phyloP scores from a whole-genome alignment of 495 filamentous ascomycete genomes.

The Aspergillus carlsbadensis region DNA sequence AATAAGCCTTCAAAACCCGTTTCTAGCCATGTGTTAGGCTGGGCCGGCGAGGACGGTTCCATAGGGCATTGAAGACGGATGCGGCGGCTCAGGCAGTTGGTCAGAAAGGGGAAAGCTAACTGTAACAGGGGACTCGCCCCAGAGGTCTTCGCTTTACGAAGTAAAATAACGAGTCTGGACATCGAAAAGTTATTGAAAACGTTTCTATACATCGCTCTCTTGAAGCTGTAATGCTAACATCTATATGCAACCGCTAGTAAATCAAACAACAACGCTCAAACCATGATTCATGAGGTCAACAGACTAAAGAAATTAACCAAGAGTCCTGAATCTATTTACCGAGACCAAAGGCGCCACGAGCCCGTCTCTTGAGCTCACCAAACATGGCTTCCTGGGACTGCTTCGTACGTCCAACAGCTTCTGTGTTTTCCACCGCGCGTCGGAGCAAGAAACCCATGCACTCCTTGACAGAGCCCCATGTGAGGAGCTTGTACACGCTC shows the following conservation, averaged over 20 bases:
- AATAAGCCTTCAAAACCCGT: no score
- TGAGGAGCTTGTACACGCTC: constrained; percentile 81
- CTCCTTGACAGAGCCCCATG: constrained; percentile 89
- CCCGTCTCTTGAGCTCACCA: constrained; percentile 64
- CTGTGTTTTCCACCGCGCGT: constrained; percentile 86
- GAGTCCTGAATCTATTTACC: constrained; percentile 17
- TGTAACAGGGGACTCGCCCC: no score
- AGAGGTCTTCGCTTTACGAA: no score
- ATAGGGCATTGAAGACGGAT: no score
- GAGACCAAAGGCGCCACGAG: constrained; percentile 42
- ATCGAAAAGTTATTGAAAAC: background rate
- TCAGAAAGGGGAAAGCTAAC: no score
- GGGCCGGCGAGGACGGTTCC: no score
- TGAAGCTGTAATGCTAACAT: constrained; percentile 24
- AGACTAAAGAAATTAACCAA: constrained; percentile 10
- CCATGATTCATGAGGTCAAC: background rate
- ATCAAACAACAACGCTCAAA: background rate
- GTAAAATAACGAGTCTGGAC: no score
- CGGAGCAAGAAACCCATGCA: constrained; percentile 91
- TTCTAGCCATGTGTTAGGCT: no score
- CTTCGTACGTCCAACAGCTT: constrained; percentile 76
- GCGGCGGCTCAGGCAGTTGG: no score
- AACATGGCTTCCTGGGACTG: constrained; percentile 74
- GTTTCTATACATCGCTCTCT: constrained; percentile 24
- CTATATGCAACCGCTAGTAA: constrained; percentile 22